These are phyloP conservation scores for Tetrahymena borealis DNA, from an alignment of 73 alveolate species.

Conservation along the genomic window DNA sequence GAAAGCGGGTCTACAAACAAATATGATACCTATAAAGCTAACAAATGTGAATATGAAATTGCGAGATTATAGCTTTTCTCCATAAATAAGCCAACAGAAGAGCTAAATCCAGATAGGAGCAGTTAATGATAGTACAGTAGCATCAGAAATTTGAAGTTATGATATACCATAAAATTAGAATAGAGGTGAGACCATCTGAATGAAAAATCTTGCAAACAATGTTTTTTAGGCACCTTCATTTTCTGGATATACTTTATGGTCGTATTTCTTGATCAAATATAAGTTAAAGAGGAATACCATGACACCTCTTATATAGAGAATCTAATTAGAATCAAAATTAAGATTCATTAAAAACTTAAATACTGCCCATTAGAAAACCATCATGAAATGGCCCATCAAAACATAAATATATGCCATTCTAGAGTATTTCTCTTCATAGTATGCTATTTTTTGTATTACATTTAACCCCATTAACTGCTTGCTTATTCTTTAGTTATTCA, in stretches of 20 bases:
- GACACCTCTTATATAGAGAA: not conserved
- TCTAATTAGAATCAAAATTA: not conserved
- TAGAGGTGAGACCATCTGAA: not conserved
- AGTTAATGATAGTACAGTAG: not conserved
- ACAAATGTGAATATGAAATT: not conserved
- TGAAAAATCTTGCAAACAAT: not conserved
- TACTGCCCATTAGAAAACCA: not conserved
- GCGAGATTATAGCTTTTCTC: not conserved
- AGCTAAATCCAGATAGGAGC: not conserved
- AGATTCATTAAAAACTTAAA: not conserved
- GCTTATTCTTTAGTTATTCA: no score
- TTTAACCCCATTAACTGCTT: not conserved
- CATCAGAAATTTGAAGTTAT: not conserved
- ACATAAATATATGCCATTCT: not conserved
- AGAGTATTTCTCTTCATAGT: not conserved
- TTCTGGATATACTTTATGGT: not conserved
- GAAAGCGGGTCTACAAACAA: not conserved
- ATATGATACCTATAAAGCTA: not conserved
- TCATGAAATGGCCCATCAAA: not conserved
- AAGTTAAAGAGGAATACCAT: not conserved
- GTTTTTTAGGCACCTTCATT: not conserved
- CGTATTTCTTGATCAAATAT: not conserved
- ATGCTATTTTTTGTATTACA: not conserved
- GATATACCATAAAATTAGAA: not conserved
- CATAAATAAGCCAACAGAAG: not conserved